A percentile compares a stretch with the other conserved stretches of the same genome.
Conservation (phyloP, 2,329 filamentous ascomycete species). For the Aspergillus tamarii region DNA sequence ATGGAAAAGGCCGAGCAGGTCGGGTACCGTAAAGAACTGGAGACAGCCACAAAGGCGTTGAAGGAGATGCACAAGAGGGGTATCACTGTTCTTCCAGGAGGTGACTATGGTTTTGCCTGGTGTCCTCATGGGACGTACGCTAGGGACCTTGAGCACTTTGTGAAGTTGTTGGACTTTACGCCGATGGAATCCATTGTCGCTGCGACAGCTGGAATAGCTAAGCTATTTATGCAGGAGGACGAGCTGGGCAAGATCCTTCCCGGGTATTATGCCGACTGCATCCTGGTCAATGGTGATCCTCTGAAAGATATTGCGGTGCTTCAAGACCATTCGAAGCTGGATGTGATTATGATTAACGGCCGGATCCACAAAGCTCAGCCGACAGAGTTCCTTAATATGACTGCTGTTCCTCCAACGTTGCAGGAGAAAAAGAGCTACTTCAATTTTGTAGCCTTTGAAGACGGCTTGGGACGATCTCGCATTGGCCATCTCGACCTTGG, state of each 20-base stretch:
- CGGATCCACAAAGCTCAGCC: slow-evolving; percentile 47
- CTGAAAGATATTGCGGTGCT: slow-evolving; percentile 47
- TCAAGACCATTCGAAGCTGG: slow-evolving; percentile 48
- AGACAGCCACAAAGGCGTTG: slow-evolving; percentile 43
- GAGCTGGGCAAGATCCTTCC: slow-evolving; percentile 46
- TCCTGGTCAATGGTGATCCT: slow-evolving; percentile 53
- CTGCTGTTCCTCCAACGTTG: not conserved
- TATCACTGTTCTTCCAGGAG: slow-evolving; percentile 51
- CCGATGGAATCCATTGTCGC: slow-evolving; percentile 50
- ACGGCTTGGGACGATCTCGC: not conserved
- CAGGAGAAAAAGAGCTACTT: slow-evolving; percentile 1
- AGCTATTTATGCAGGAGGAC: slow-evolving; percentile 43
- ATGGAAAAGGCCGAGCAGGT: slow-evolving; percentile 48
- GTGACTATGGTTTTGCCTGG: slow-evolving; percentile 55
- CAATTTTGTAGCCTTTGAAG: slow-evolving; percentile 6
- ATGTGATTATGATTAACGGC: slow-evolving; percentile 54
- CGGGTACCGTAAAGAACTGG: slow-evolving; percentile 49
- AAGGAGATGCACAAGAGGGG: slow-evolving; percentile 51
- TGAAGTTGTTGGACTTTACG: slow-evolving; percentile 50
- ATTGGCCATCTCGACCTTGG: not conserved
- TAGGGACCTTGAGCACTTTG: slow-evolving; percentile 51
- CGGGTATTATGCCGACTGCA: slow-evolving; percentile 49
- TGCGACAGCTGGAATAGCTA: slow-evolving; percentile 46
- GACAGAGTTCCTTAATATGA: not conserved
- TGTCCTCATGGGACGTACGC: slow-evolving; percentile 54